Conservation (phyloP, 306 rosid species). For the Benincasa hispida region DNA sequence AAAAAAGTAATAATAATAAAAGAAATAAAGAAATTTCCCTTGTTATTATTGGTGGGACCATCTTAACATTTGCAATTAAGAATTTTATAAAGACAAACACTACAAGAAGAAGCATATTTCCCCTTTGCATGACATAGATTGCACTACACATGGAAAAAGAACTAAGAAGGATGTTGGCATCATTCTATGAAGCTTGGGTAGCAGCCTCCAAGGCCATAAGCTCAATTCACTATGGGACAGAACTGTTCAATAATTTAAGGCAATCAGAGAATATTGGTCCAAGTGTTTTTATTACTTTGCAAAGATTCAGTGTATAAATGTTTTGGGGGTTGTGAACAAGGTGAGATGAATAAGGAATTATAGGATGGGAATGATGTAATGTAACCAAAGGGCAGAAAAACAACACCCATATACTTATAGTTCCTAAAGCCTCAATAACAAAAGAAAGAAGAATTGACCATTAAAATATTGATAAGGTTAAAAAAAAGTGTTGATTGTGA, state of each 20-base stretch:
- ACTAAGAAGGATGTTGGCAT: conserved; percentile 2
- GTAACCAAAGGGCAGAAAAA: conserved; percentile 5
- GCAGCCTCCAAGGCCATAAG: neutral
- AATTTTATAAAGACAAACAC: conserved; percentile 7
- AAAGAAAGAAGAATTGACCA: neutral
- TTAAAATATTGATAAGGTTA: neutral
- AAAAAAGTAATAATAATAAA: neutral
- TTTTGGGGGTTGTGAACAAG: conserved; percentile 3
- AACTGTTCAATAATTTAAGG: neutral
- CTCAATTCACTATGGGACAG: neutral
- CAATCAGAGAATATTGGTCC: neutral
- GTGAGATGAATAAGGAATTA: conserved; percentile 2
- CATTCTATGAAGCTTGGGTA: neutral
- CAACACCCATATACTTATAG: neutral
- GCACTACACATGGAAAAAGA: conserved; percentile 10
- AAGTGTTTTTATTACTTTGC: neutral
- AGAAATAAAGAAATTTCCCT: neutral
- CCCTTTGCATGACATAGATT: conserved; percentile 6
- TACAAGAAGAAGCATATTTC: conserved; percentile 13
- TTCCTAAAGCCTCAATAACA: neutral
- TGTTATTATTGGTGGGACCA: conserved; percentile 5
- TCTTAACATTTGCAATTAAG: neutral
- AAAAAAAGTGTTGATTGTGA: conserved; percentile 5
- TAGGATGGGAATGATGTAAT: neutral
- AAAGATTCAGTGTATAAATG: conserved; percentile 4